Conservation (phyloP, 2,329 filamentous ascomycete species). For the Exophiala sideris region DNA sequence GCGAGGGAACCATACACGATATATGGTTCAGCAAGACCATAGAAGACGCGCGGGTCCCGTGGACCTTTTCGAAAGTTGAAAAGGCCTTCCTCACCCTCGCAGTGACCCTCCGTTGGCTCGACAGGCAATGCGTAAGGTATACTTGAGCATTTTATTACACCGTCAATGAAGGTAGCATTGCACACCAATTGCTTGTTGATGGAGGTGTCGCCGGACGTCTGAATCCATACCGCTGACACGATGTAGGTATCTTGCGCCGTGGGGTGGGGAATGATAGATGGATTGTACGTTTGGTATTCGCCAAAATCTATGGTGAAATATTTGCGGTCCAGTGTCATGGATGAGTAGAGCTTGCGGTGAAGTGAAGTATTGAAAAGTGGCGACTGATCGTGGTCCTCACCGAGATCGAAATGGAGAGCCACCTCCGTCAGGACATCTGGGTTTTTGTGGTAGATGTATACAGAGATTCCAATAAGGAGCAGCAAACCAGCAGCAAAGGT, state of each 20-base stretch:
- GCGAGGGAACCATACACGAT: conserved; percentile 57
- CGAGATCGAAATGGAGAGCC: too few relatives aligned
- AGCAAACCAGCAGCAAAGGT: too few relatives aligned
- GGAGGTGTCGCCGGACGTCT: conserved; percentile 29
- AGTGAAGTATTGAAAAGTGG: not conserved
- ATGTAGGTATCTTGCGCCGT: conserved; percentile 46
- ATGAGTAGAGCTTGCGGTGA: conserved; percentile 43
- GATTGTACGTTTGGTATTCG: conserved; percentile 46
- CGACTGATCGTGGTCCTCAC: not conserved
- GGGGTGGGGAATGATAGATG: conserved; percentile 58
- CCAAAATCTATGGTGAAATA: conserved; percentile 53
- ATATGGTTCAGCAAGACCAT: conserved; percentile 51
- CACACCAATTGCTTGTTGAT: conserved; percentile 49
- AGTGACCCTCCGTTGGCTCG: conserved; percentile 45
- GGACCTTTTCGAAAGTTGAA: conserved; percentile 42
- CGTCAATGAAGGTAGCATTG: conserved; percentile 44
- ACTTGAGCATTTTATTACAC: conserved; percentile 8
- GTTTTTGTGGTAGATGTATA: too few relatives aligned
- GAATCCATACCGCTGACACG: conserved; percentile 48
- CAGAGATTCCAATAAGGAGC: too few relatives aligned
- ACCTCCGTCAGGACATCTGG: too few relatives aligned
- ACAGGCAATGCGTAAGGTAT: conserved; percentile 31
- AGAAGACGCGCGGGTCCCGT: conserved; percentile 58
- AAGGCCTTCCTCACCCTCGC: conserved; percentile 42
- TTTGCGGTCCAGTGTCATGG: conserved; percentile 43